Evolutionary conservation across 2,329 filamentous ascomycete genomes (phyloP), one percentile per base, ranked within the genome.

Genomic region (Neopestalotiopsis sp.): DNA sequence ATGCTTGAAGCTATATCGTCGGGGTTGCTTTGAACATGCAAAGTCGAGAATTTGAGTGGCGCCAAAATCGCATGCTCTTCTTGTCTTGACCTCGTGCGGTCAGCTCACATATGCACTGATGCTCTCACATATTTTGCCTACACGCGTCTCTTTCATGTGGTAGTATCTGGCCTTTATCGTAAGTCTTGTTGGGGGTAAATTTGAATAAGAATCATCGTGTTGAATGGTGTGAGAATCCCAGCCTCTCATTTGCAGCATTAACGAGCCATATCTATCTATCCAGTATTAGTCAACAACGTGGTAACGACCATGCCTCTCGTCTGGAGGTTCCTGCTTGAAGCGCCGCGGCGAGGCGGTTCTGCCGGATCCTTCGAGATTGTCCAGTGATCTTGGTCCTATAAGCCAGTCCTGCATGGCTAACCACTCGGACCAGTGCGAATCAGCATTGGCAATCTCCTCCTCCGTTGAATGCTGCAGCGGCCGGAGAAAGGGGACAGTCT

Each of bases 381-480:
- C 59, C 57, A 67, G 30, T 30, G 66, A 67, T 17, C 66, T 49
- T 34, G 66, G 58, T 17, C 66, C 66, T 34, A 67, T 56, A 58
- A 67, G 20, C 95, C 95, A 98, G 80, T 98, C 95, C 80, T 97
- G 94, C 94, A 98, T 97, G 13, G 94, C 94, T 40, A 98, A 83
- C 95, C 95, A 98, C 76, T 95, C 91, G 78, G 94, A 97, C 96
- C 96, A 99, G 70, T 87, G 90, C 71, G 88, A 87, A 82, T 98
- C 95, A 0, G 95, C 95, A 14, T 85, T 88, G 71, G 93, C 88
- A 71, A 98, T 93, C 82, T 98, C 96, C 28, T 89, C 88, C 76
- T 95, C 90, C 7, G 89, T 88, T 0, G 92, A 90, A 67, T 90
- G 89, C 75, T 92, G 90, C n/a, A 98, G 83, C 4, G 95, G 94